Evolutionary conservation across 441 rosid genomes (phyloP), one percentile per base, ranked within the genome.

Genomic region (Euphorbia schlechtendalii): DNA sequence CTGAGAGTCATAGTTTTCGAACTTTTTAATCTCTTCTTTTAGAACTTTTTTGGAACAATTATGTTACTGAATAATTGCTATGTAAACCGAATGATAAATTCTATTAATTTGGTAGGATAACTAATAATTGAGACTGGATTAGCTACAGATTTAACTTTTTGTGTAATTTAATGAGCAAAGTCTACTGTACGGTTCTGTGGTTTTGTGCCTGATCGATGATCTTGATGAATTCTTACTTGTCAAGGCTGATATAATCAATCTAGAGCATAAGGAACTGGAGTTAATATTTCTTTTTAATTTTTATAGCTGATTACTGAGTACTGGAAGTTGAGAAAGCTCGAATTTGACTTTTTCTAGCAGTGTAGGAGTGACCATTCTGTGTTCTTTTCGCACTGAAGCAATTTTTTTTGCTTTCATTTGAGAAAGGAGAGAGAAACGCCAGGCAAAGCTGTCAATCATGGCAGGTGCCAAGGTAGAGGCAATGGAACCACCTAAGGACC

Each of bases 401-500:
- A 15, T n/a, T 46, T 46, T 46, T 20, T 13, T 46, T 12, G 46
- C 46, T 11, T 10, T 41, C 15, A 41, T 41, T 46, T 46, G 51
- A 46, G 51, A 46, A 20, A 17, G 18, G 17, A 46, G 34, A 32
- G 34, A 32, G 34, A 32, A 6, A 32, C 34, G 34, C 34, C 34
- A 32, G 6, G 34, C 34, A 6, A 32, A 32, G 34, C 34, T 32
- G 34, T 14, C 58, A 54, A 24, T 4, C 6, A 63, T 56, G 75
- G 59, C 57, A 24, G 59, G 51, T 20, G 45, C 24, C 45, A 32
- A 20, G 34, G 34, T 32, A 32, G 34, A 32, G 34, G 34, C 34
- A 32, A 32, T 6, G 12, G 74, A 69, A 18, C 68, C 65, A 10
- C 64, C 66, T 0, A 46, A 48, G 10, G 69, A 67, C 52, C 18